Conservation (phyloP, 2,329 filamentous ascomycete species). For the Colletotrichum sp. region DNA sequence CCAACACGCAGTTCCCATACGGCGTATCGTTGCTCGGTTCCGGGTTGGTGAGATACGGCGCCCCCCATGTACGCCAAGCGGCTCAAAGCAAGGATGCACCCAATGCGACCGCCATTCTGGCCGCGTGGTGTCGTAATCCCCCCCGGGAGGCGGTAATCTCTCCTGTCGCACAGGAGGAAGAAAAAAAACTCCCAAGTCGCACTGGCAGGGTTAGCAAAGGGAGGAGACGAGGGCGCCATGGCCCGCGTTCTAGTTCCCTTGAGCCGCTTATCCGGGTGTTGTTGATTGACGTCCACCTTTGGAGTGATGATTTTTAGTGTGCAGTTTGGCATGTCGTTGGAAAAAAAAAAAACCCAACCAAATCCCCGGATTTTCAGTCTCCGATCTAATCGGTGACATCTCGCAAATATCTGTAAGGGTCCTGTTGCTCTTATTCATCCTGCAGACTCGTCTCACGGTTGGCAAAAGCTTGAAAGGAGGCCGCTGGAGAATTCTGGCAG, state of each 20-base stretch:
- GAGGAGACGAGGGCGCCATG: background rate
- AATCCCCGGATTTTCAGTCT: slow-evolving; percentile 1
- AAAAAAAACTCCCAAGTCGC: background rate
- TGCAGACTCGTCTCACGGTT: slow-evolving; percentile 10
- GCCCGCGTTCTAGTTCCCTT: background rate
- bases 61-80: slow-evolving; percentile 18
- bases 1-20: background rate
- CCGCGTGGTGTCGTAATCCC: slow-evolving; percentile 16
- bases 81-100: slow-evolving; percentile 17
- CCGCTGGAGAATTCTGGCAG: background rate
- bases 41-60: background rate
- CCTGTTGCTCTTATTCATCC: background rate
- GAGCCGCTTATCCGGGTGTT: background rate
- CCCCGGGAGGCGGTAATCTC: slow-evolving; percentile 7
- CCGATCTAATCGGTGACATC: slow-evolving; percentile 2
- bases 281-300: background rate
- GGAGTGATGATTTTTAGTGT: background rate
- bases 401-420: background rate
- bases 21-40: background rate
- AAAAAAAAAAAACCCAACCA: background rate
- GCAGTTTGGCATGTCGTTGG: background rate
- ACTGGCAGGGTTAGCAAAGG: background rate
- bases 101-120: slow-evolving; percentile 1
- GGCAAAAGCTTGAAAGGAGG: slow-evolving; percentile 18
- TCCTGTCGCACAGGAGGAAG: background rate